Conservation (phyloP, 441 rosid species). For the Pelargonium myrrhifolium region DNA sequence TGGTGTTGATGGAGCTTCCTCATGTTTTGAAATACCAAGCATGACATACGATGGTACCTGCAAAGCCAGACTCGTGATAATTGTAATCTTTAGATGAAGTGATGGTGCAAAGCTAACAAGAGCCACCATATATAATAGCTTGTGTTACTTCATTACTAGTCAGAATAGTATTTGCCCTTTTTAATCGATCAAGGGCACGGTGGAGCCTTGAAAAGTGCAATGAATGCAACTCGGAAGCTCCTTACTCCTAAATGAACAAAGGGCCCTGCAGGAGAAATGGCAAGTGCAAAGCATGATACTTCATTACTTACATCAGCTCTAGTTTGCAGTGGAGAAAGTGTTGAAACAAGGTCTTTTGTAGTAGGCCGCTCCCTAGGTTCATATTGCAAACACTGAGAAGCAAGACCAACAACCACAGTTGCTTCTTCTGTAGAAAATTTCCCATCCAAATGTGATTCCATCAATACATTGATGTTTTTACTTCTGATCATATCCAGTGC, state of each 20-base stretch:
- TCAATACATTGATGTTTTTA: slow-evolving; percentile 43
- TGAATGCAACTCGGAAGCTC: background rate
- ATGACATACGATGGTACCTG: slow-evolving; percentile 55
- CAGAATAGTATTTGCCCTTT: background rate
- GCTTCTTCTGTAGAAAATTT: slow-evolving; percentile 68
- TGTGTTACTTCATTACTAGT: background rate
- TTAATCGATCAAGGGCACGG: background rate
- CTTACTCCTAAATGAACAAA: background rate
- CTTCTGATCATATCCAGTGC: slow-evolving; percentile 69
- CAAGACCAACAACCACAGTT: slow-evolving; percentile 53
- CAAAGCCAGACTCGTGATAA: slow-evolving; percentile 17
- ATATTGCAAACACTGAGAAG: slow-evolving; percentile 60
- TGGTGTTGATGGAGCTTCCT: slow-evolving; percentile 39
- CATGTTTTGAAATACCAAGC: slow-evolving; percentile 41
- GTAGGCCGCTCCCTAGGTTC: slow-evolving; percentile 63
- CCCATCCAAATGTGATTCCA: slow-evolving; percentile 81
- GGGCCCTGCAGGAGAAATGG: too few species aligned
- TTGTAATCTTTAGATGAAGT: slow-evolving; percentile 7
- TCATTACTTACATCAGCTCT: slow-evolving; percentile 54
- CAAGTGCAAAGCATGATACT: too few species aligned
- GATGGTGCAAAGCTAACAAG: background rate
- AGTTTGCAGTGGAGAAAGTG: slow-evolving; percentile 58
- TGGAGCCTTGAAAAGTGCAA: background rate
- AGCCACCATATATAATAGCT: background rate
- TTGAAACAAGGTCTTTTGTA: slow-evolving; percentile 49